Percentiles rank a stretch among this genome's conserved stretches.
Conservation (phyloP, 225 moss, liverwort and hornwort species). For the Polytrichum commune region DNA sequence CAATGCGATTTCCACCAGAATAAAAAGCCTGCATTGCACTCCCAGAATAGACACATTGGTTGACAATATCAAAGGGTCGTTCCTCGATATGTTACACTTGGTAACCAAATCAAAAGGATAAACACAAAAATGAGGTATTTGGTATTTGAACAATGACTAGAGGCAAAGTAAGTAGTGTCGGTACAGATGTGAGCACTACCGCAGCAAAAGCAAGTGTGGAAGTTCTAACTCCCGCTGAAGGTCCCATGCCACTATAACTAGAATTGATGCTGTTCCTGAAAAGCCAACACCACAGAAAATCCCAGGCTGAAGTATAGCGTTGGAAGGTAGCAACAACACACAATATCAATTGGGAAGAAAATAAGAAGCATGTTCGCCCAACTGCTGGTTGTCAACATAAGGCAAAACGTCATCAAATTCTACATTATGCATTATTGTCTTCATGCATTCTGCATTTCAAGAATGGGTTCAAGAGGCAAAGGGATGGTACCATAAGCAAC, state of each 20-base stretch:
- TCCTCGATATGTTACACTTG: too few relatives aligned
- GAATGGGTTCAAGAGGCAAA: slow-evolving; percentile 15
- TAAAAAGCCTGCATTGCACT: slow-evolving; percentile 36
- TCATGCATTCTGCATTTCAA: not conserved
- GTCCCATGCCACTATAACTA: slow-evolving; percentile 56
- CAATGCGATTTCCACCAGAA: slow-evolving; percentile 44
- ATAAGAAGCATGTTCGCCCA: too few relatives aligned
- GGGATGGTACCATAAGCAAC: slow-evolving; percentile 55
- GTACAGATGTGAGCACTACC: slow-evolving; percentile 17
- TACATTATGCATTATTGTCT: not conserved
- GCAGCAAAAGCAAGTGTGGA: slow-evolving; percentile 44
- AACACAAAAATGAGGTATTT: too few relatives aligned
- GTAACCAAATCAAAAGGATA: too few relatives aligned
- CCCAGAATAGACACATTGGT: not conserved
- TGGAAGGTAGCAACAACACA: too few relatives aligned
- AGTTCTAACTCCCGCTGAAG: slow-evolving; percentile 49
- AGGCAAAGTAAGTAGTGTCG: not conserved
- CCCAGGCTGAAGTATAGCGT: too few relatives aligned
- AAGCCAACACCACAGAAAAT: slow-evolving; percentile 11
- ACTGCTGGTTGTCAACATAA: too few relatives aligned
- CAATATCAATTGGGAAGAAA: too few relatives aligned
- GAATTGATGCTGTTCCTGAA: slow-evolving; percentile 50
- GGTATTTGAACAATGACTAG: not conserved
- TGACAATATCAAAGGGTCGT: not conserved
- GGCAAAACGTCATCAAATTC: too few relatives aligned